These are phyloP conservation scores for Cornus florida DNA, from an alignment of 148 eudicot species.

Conservation along the genomic window DNA sequence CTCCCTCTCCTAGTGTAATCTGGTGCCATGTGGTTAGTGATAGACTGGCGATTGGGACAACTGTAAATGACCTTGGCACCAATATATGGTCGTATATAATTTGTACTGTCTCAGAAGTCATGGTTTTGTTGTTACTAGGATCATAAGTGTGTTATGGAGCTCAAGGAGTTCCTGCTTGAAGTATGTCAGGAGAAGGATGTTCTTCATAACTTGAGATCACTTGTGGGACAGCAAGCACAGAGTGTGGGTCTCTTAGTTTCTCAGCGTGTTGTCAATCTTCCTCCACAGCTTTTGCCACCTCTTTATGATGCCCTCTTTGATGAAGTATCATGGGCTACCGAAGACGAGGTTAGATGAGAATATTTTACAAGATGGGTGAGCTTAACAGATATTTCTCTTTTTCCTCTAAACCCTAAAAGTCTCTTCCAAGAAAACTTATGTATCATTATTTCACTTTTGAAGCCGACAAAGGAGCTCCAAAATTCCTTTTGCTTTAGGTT, in stretches of 20 bases:
- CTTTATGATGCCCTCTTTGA: constrained; percentile 88
- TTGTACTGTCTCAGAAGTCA: not conserved
- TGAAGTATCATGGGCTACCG: constrained; percentile 87
- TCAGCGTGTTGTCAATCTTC: constrained; percentile 89
- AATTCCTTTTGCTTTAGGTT: constrained; percentile 62
- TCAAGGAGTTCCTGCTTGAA: constrained; percentile 60
- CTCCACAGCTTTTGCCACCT: constrained; percentile 91
- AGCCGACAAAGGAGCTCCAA: constrained; percentile 83
- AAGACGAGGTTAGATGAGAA: constrained; percentile 80
- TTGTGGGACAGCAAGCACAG: constrained; percentile 51
- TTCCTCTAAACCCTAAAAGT: not conserved
- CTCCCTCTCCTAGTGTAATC: not conserved
- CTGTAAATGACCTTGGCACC: not conserved
- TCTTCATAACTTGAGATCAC: constrained; percentile 34
- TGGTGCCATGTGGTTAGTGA: not conserved
- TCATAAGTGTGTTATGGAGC: constrained; percentile 61
- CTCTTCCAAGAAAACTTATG: not conserved
- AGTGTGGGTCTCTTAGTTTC: constrained; percentile 84
- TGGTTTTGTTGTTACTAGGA: constrained; percentile 43
- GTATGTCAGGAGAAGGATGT: constrained; percentile 41
- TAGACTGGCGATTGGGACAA: constrained; percentile 2
- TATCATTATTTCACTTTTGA: constrained; percentile 18
- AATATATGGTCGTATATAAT: not conserved
- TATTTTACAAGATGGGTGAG: constrained; percentile 1
- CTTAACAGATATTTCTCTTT: not conserved